Evolutionary conservation across 2,329 filamentous ascomycete genomes (phyloP), one percentile per base, ranked within the genome.

Genomic region (Exophiala sp.): DNA sequence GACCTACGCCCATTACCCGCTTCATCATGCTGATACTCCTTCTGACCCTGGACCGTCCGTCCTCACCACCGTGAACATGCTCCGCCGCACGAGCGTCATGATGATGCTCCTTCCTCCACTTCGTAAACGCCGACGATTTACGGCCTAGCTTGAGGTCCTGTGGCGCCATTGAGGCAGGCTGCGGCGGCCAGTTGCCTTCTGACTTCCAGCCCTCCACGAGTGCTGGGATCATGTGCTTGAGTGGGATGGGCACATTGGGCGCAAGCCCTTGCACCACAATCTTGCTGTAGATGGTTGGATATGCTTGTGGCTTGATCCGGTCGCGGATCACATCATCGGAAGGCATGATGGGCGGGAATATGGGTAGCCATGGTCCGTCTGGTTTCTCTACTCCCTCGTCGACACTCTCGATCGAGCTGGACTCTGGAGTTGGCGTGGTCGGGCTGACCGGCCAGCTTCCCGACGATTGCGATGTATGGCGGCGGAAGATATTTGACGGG

Each of bases 161-260:
- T 7, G 51, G 40, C 9, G 49, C 33, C 2, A 47, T 33, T n/a
- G 53, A 39, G n/a, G 39, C 35, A n/a, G 59, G 44, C 41, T 62
- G 61, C 1, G 88, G 89, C 3, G 92, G 91, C 92, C 92, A 97
- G 70, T 96, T 89, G 12, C 91, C 91, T 64, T 94, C 89, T 38
- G 89, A 81, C 70, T 95, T 95, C 92, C 92, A 96, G 40, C 92
- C 92, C 24, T 87, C 80, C 1, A 97, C 91, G 61, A 92, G 88
- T 10, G 89, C 84, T 8, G 84, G 81, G 18, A 89, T 83, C 74
- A 96, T 85, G 63, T 95, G 89, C 29, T 80, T 75, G 0, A 97
- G 80, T 63, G 96, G 96, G 65, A 96, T 87, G 3, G 92, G 92
- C 12, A 95, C 89, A 1, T 87, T 86, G 0, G 92, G 92, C 2